A percentile compares a stretch with the other conserved stretches of the same genome.
phyloP scores from a whole-genome alignment of 371 early-diverging fungal species.

The Mortierella sp. region DNA sequence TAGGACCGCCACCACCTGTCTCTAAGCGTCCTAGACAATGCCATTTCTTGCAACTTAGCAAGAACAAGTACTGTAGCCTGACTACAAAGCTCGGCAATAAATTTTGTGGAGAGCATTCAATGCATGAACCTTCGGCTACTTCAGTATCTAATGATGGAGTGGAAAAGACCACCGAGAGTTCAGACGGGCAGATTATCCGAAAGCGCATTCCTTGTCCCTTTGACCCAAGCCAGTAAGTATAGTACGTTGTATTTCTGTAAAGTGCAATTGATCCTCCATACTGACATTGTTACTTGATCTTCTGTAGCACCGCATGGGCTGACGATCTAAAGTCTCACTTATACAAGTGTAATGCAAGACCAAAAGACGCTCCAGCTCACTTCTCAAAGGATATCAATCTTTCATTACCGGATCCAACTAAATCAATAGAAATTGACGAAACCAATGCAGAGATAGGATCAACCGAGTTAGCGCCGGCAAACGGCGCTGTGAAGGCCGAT shows the following conservation, averaged over 20 bases:
- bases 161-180: slow-evolving; percentile 10
- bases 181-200: slow-evolving; percentile 19
- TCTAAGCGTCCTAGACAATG: slow-evolving; percentile 59
- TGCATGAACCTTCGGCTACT: slow-evolving; percentile 36
- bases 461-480: slow-evolving; percentile 11
- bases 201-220: slow-evolving; percentile 85
- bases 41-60: slow-evolving; percentile 58
- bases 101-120: slow-evolving; percentile 81
- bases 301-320: slow-evolving; percentile 73
- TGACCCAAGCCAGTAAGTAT: slow-evolving; percentile 80
- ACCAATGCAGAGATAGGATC: slow-evolving; percentile 4
- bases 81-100: slow-evolving; percentile 66
- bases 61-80: slow-evolving; percentile 75
- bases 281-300: not conserved
- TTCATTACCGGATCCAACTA: slow-evolving; percentile 60
- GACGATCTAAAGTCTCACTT: slow-evolving; percentile 77
- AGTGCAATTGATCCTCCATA: not conserved
- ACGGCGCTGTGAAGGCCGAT: slow-evolving; percentile 54
- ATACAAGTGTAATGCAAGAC: slow-evolving; percentile 79
- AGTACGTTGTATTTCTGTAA: not conserved
- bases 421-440: slow-evolving; percentile 36
- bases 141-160: not conserved
- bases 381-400: slow-evolving; percentile 70
- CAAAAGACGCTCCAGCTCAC: slow-evolving; percentile 63
- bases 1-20: slow-evolving; percentile 54